Conservation (phyloP, 345 rosid species). For the Corchorus olitorius region DNA sequence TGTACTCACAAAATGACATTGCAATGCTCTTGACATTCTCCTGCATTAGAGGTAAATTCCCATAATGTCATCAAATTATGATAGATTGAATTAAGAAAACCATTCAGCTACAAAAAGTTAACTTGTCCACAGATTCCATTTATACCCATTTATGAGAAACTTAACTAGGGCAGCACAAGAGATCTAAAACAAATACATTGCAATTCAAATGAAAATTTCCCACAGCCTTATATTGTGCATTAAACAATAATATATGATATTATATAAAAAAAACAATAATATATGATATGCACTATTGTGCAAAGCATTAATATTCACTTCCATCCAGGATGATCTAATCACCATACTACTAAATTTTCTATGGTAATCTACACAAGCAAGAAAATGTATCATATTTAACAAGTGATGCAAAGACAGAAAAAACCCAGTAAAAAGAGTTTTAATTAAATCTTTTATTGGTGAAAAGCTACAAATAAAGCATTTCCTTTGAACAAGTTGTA, state of each 20-base stretch:
- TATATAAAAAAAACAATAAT: too few relatives aligned
- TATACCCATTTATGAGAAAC: not conserved
- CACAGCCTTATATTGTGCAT: not conserved
- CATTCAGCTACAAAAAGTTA: not conserved
- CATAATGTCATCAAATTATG: not conserved
- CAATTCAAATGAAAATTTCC: not conserved
- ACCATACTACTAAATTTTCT: not conserved
- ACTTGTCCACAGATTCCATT: not conserved
- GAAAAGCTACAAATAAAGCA: slow-evolving; percentile 6
- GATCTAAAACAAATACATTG: slow-evolving; percentile 3
- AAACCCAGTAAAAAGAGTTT: not conserved
- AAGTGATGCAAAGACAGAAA: not conserved
- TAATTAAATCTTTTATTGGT: not conserved
- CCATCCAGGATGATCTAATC: not conserved
- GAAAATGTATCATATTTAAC: not conserved
- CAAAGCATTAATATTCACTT: not conserved
- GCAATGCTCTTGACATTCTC: slow-evolving; percentile 22
- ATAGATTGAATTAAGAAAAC: slow-evolving; percentile 1
- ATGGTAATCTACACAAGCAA: not conserved
- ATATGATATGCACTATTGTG: not conserved
- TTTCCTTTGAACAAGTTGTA: too few relatives aligned
- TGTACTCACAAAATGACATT: slow-evolving; percentile 15
- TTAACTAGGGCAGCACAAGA: not conserved
- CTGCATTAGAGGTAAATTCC: slow-evolving; percentile 22
- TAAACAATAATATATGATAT: too few relatives aligned